Conservation (phyloP, 345 rosid species). For the Punica granatum region DNA sequence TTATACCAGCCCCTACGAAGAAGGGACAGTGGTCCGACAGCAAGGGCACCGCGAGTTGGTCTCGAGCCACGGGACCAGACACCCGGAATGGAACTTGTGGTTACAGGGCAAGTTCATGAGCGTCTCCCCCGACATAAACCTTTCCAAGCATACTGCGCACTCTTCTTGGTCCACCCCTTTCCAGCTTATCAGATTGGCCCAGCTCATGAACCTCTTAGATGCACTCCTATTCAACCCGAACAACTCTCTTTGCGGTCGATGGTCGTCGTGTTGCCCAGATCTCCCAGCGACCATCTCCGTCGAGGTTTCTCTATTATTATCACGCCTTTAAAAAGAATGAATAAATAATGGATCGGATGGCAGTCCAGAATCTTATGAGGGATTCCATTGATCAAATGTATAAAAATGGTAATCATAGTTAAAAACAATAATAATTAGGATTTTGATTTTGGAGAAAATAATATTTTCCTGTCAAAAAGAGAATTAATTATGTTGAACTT, state of each 20-base stretch:
- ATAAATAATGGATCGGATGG: not conserved
- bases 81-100: constrained; percentile 58
- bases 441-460: too few relatives aligned
- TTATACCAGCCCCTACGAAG: too few relatives aligned
- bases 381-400: too few relatives aligned
- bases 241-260: constrained; percentile 30
- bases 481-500: too few relatives aligned
- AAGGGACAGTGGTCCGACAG: constrained; percentile 43
- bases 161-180: constrained; percentile 49
- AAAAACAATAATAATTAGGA: too few relatives aligned
- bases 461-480: too few relatives aligned
- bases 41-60: constrained; percentile 61
- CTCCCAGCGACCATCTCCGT: not conserved
- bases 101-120: constrained; percentile 54
- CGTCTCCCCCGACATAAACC: constrained; percentile 47
- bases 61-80: constrained; percentile 69
- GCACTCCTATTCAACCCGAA: constrained; percentile 23
- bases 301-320: not conserved
- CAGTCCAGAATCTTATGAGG: not conserved
- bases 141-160: constrained; percentile 66
- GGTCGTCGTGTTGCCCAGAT: constrained; percentile 3
- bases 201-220: constrained; percentile 30
- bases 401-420: too few relatives aligned
- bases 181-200: constrained; percentile 44
- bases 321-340: not conserved